Conservation (phyloP, 2,329 filamentous ascomycete species). For the Cephalotrichum gorgonifer region DNA sequence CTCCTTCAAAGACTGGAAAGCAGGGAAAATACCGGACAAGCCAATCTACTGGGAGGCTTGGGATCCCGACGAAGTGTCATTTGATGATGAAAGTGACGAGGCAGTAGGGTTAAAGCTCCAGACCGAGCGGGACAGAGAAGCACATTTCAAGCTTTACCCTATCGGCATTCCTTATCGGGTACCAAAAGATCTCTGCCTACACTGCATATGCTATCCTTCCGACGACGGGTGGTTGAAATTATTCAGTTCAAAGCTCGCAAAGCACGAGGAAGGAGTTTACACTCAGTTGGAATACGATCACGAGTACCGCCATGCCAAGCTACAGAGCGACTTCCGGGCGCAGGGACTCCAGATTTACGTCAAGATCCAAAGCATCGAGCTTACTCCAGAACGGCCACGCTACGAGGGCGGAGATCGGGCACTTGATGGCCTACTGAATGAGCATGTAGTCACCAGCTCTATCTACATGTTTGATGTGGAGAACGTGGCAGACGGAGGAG, state of each 20-base stretch:
- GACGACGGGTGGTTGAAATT: neutral
- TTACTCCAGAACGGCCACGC: neutral
- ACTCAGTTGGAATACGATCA: neutral
- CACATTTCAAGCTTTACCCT: too few species aligned
- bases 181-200: neutral
- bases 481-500: slow-evolving; percentile 1
- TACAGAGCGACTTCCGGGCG: neutral
- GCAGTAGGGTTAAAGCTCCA: neutral
- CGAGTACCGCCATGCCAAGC: slow-evolving; percentile 1
- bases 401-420: neutral
- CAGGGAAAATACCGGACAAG: neutral
- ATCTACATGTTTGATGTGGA: slow-evolving; percentile 1
- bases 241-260: neutral
- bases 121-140: neutral
- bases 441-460: slow-evolving; percentile 4
- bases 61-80: neutral
- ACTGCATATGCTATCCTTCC: neutral
- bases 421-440: slow-evolving; percentile 1
- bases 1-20: slow-evolving; percentile 6
- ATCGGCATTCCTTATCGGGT: neutral
- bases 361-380: slow-evolving; percentile 4
- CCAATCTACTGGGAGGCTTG: neutral
- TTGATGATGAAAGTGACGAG: neutral
- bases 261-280: neutral
- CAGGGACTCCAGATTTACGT: slow-evolving; percentile 3